These are phyloP conservation scores for Xylaria bambusicola DNA, from an alignment of 495 filamentous ascomycete species.

Conservation along the genomic window DNA sequence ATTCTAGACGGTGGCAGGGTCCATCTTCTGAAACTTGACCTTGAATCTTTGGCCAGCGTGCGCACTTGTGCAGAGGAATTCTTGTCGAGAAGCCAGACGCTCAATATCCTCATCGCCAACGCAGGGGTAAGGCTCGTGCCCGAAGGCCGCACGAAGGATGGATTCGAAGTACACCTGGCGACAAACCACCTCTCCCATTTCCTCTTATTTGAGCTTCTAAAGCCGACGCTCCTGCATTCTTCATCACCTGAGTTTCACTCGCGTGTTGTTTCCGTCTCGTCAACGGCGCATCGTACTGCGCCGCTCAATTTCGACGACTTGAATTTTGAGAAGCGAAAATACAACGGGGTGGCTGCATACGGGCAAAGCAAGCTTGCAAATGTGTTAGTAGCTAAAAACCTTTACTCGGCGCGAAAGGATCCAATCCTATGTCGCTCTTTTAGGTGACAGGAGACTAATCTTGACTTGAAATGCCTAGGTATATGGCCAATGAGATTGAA, in stretches of 20 bases:
- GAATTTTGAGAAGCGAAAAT: constrained; percentile 40
- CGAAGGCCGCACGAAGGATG: constrained; percentile 44
- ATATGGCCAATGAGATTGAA: constrained; percentile 31
- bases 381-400: constrained; percentile 27
- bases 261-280: constrained; percentile 40
- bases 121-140: constrained; percentile 46
- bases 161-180: constrained; percentile 52
- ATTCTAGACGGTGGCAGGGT: constrained; percentile 31
- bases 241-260: constrained; percentile 30
- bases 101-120: constrained; percentile 38
- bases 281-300: constrained; percentile 42
- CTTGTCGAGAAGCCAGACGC: constrained; percentile 28
- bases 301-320: constrained; percentile 45
- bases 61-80: constrained; percentile 42
- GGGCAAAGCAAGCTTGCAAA: constrained; percentile 56
- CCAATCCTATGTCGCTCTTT: background rate
- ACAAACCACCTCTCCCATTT: constrained; percentile 57
- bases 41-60: constrained; percentile 35
- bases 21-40: constrained; percentile 41
- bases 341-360: constrained; percentile 32
- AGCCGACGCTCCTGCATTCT: constrained; percentile 41
- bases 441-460: background rate
- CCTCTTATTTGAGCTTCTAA: constrained; percentile 55
- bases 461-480: background rate
- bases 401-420: background rate